Conservation (phyloP, 345 rosid genomes). For the Acer campestre region DNA sequence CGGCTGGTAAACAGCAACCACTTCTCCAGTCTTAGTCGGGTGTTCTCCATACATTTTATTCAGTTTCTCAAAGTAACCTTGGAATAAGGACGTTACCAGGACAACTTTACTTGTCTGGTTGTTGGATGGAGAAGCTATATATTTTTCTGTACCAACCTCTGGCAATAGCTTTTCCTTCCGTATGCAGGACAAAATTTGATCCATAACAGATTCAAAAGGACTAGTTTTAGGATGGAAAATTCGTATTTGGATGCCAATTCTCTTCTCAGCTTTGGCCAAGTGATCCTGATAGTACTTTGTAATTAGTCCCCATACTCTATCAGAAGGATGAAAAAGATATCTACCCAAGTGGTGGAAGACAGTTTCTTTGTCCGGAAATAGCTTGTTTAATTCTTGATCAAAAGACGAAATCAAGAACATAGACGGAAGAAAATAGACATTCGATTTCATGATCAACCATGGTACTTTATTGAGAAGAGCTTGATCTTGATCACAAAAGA, state of each 20-base stretch:
- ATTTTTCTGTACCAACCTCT: background rate
- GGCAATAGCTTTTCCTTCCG: conserved; percentile 18
- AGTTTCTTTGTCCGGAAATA: conserved; percentile 25
- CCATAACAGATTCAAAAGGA: conserved; percentile 15
- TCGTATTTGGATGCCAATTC: conserved; percentile 20
- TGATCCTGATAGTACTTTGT: conserved; percentile 9
- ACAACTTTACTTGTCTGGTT: conserved; percentile 10
- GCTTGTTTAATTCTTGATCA: conserved; percentile 10
- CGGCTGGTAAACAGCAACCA: conserved; percentile 16
- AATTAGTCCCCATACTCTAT: conserved; percentile 12
- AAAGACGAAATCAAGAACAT: conserved; percentile 20
- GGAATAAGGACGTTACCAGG: conserved; percentile 21
- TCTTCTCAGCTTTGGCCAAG: conserved; percentile 11
- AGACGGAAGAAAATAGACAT: conserved; percentile 20
- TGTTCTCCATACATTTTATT: conserved; percentile 4
- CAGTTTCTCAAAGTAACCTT: conserved; percentile 13
- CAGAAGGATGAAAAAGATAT: conserved; percentile 19
- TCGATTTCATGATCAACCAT: conserved; percentile 24
- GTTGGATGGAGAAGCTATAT: background rate
- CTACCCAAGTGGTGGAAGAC: conserved; percentile 26
- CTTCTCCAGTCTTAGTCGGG: conserved; percentile 13
- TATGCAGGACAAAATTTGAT: conserved; percentile 16
- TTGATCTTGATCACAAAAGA: conserved; percentile 24
- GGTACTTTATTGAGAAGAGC: conserved; percentile 10
- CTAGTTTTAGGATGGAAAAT: conserved; percentile 6